Evolutionary conservation across 2,329 filamentous ascomycete genomes (phyloP).

Genomic region (Trichoderma hamatum): DNA sequence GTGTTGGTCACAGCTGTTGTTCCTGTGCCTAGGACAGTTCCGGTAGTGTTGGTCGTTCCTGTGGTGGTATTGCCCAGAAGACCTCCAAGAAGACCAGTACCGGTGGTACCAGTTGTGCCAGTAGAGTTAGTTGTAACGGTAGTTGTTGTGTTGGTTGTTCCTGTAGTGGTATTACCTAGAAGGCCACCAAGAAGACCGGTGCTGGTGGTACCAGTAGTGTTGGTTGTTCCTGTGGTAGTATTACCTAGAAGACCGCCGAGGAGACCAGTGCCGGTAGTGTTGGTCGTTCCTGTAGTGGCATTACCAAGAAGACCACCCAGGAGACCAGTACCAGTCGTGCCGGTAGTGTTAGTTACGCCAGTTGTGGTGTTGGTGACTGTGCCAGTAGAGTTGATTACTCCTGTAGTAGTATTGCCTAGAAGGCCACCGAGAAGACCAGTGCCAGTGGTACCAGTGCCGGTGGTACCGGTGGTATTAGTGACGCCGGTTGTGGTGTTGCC

Average conservation of each 20-base stretch:
- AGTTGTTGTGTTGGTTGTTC: not conserved
- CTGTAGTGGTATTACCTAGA: not conserved
- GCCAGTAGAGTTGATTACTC: not conserved
- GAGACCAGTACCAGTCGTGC: not conserved
- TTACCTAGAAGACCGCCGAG: not conserved
- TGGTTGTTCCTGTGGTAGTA: not conserved
- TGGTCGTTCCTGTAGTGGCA: not conserved
- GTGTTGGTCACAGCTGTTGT: not conserved
- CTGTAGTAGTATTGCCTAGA: not conserved
- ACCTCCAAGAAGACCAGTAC: not conserved
- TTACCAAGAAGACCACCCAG: not conserved
- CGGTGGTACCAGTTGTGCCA: not conserved
- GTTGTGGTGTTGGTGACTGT: not conserved
- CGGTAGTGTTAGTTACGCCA: conserved; percentile 9
- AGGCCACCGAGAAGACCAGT: not conserved
- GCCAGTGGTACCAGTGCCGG: not conserved
- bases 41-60: not conserved
- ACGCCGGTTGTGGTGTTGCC: not conserved
- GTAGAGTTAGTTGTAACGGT: not conserved
- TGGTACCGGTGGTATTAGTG: not conserved
- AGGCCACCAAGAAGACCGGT: not conserved
- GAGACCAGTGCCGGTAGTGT: not conserved
- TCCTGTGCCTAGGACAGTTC: not conserved
- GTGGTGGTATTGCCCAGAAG: not conserved
- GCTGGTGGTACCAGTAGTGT: not conserved